Base-by-base conservation (phyloP, 306 rosid genomes). In the Cercis canadensis region DNA sequence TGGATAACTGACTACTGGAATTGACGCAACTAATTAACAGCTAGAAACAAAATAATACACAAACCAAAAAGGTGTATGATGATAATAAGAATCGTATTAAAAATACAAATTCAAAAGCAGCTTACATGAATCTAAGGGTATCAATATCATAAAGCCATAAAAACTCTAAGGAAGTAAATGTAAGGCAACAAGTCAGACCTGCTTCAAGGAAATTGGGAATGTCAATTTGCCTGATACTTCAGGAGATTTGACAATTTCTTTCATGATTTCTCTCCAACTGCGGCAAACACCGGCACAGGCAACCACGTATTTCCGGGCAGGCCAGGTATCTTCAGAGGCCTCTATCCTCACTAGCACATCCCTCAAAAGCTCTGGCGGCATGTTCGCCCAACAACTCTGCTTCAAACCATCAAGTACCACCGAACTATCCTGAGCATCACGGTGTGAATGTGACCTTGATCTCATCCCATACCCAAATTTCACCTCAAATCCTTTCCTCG, bases 361-460 rank as follows among this genome's bases (percentile, higher is more conserved):
- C 67, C 97, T 85, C 78, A 91, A 59, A 64, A 94, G 89, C 95
- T 94, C 99, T 8, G 76, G 91, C 0, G 99, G 99, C 97, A 94
- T 89, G 66, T 84, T 80, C 59, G 92, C 96, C 99, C 99, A 94
- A 70, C 92, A 94, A 79, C 99, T 94, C 84, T 94, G 97, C 75
- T 77, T 84, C 91, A 91, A 86, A 7, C 87, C 92, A 76, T 87
- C 88, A 43, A 79, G 64, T 17, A 74, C 76, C 37, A 74, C 51
- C 10, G 78, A 74, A 70, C 75, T 44, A 37, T 82, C 87, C 75
- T 76, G 82, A 19, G 68, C 90, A 49, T 84, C 95, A 41, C 92
- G 85, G 54, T 87, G 82, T 43, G 98, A 87, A 80, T 87, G 89
- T 56, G 99, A 94, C 80, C 91, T 87, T 41, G 96, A 89, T 79